A percentile compares a stretch with the other conserved stretches of the same genome.
Conservation (phyloP, 169 alveolate species). For the Cryptosporidium baileyi region DNA sequence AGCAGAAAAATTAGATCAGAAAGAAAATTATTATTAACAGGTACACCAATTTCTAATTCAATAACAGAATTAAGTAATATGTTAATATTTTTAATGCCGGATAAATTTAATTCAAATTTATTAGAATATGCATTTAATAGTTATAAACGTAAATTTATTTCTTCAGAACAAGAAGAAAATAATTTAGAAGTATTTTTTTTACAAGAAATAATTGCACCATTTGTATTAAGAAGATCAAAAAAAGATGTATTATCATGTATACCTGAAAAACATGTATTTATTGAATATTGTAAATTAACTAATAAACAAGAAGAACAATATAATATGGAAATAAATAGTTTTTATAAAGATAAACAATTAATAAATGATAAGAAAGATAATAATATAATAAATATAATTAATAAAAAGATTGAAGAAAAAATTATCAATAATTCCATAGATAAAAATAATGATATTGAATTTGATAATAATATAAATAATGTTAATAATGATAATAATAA, state of each 20-base stretch:
- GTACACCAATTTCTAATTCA: slow-evolving; percentile 74
- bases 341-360: neutral
- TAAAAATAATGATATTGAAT: neutral
- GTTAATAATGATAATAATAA: neutral
- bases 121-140: slow-evolving; percentile 80
- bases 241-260: slow-evolving; percentile 84
- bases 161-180: neutral
- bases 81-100: slow-evolving; percentile 88
- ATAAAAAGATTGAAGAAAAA: slow-evolving; percentile 29
- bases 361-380: neutral
- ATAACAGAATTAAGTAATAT: slow-evolving; percentile 85
- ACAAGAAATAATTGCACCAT: slow-evolving; percentile 87
- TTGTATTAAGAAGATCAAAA: slow-evolving; percentile 86
- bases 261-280: slow-evolving; percentile 80
- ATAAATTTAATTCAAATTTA: slow-evolving; percentile 79
- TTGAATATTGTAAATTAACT: slow-evolving; percentile 63
- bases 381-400: neutral
- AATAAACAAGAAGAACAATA: slow-evolving; percentile 8
- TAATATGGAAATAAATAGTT: neutral
- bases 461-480: neutral
- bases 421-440: neutral
- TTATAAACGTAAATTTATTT: slow-evolving; percentile 57
- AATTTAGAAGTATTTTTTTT: slow-evolving; percentile 74
- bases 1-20: slow-evolving; percentile 80
- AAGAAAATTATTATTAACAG: slow-evolving; percentile 88